Percentiles rank a stretch among this genome's conserved stretches.
phyloP scores from a whole-genome alignment of 2,329 filamentous ascomycete species.

The Alternaria infectoria region DNA sequence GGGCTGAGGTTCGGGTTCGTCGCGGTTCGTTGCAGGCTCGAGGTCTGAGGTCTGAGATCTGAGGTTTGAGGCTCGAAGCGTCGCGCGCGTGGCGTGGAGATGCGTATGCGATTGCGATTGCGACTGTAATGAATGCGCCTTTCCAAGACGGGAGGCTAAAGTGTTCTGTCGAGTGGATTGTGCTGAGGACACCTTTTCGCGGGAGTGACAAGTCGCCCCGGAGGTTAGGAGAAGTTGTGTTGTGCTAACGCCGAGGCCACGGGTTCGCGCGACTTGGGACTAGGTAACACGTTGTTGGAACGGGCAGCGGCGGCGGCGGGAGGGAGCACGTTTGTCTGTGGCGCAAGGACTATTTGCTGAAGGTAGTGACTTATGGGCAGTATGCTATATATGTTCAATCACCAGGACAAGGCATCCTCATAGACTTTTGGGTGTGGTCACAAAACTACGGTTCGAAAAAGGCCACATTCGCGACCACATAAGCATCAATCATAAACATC shows the following conservation, averaged over 20 bases:
- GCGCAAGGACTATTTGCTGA: neutral
- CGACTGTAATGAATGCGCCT: neutral
- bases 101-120: neutral
- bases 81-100: neutral
- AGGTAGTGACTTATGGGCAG: neutral
- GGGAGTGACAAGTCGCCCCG: neutral
- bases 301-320: neutral
- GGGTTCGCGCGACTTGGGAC: neutral
- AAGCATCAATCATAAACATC: slow-evolving; percentile 1
- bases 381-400: neutral
- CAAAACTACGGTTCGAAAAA: neutral
- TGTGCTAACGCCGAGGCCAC: slow-evolving; percentile 10
- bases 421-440: neutral
- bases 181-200: neutral
- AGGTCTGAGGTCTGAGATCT: neutral
- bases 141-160: neutral
- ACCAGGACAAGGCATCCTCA: neutral
- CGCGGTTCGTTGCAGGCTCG: too few species aligned
- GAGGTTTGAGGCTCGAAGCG: too few species aligned
- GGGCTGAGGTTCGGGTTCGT: neutral
- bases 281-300: slow-evolving; percentile 8
- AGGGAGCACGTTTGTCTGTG: neutral
- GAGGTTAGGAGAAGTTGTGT: slow-evolving; percentile 8
- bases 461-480: neutral
- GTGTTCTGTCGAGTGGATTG: neutral